Conservation (phyloP, 1,139 yeast genomes). For the Geotrichum reessii region DNA sequence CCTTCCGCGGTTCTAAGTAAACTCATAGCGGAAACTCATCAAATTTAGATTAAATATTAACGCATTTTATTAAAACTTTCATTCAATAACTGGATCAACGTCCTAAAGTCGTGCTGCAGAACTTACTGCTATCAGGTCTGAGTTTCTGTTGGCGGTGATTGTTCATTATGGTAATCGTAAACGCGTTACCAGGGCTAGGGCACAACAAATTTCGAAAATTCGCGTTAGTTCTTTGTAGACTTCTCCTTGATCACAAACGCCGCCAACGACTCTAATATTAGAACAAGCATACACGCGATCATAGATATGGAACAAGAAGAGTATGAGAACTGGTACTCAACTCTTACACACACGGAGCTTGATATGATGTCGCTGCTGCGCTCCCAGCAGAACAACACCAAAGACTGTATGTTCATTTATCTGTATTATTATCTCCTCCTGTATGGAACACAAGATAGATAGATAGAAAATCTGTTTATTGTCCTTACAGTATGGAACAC, state of each 20-base stretch:
- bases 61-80: not conserved
- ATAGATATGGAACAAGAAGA: constrained; percentile 13
- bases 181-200: not conserved
- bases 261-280: not conserved
- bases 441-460: too few species aligned
- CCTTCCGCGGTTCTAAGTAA: not conserved
- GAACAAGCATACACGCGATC: not conserved
- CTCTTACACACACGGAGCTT: constrained; percentile 5
- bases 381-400: constrained; percentile 3
- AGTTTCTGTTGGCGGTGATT: not conserved
- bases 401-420: constrained; percentile 6
- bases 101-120: not conserved
- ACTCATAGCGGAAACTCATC: not conserved
- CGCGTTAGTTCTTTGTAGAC: not conserved
- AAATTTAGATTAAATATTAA: not conserved
- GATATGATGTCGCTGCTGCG: constrained; percentile 8
- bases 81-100: not conserved
- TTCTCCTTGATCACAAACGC: not conserved
- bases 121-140: not conserved
- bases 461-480: too few species aligned
- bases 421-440: not conserved
- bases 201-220: not conserved
- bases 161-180: not conserved
- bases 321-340: constrained; percentile 12
- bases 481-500: too few species aligned